Evolutionary conservation across 2,329 filamentous ascomycete species (phyloP).

Genomic region (Talaromyces marneffei): DNA sequence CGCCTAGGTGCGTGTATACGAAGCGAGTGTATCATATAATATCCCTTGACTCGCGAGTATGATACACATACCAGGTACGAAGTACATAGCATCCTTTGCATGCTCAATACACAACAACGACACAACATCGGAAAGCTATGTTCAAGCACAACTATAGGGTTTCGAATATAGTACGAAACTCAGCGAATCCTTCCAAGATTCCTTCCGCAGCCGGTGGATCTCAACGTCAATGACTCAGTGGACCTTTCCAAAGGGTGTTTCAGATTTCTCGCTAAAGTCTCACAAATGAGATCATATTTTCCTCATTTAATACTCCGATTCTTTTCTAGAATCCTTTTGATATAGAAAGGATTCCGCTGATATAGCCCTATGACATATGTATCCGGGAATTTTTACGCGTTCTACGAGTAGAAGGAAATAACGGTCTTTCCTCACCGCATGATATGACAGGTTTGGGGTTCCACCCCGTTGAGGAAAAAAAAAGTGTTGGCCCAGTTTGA

Average conservation of each 20-base stretch:
- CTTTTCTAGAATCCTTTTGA: neutral
- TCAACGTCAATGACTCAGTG: neutral
- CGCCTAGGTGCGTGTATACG: neutral
- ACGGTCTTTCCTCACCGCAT: neutral
- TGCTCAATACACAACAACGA: too few species aligned
- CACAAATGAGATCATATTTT: neutral
- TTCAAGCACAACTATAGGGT: neutral
- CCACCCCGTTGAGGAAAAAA: neutral
- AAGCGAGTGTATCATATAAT: neutral
- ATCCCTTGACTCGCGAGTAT: neutral
- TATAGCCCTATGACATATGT: neutral
- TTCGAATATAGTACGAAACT: neutral
- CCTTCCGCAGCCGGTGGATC: neutral
- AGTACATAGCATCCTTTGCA: too few species aligned
- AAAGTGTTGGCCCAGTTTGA: neutral
- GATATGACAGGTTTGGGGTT: neutral
- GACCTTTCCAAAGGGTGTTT: neutral
- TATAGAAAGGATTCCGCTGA: neutral
- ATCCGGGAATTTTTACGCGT: neutral
- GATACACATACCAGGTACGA: neutral
- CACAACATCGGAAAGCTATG: neutral
- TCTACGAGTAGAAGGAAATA: neutral
- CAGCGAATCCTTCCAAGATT: neutral
- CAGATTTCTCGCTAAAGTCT: neutral
- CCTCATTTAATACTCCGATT: too few species aligned